Evolutionary conservation across 2,329 filamentous ascomycete species (phyloP).

Genomic region (Aureobasidium pullulans): DNA sequence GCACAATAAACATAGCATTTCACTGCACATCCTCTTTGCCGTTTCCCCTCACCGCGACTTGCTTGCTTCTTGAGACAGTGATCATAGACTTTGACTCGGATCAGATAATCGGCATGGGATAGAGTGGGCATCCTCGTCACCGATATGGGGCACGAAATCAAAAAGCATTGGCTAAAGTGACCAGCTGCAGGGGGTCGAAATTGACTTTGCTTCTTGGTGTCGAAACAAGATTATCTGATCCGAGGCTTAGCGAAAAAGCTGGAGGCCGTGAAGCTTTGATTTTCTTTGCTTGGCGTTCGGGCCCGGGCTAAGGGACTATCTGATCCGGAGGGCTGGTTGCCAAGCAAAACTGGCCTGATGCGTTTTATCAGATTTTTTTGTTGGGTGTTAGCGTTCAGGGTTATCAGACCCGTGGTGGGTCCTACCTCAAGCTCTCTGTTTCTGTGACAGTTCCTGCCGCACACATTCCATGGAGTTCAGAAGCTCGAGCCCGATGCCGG

Average conservation of each 20-base stretch:
- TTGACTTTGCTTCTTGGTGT: neutral
- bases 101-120: neutral
- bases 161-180: neutral
- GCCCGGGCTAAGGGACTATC: neutral
- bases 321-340: neutral
- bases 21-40: too few relatives aligned
- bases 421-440: neutral
- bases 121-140: neutral
- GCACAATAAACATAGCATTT: neutral
- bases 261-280: neutral
- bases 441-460: neutral
- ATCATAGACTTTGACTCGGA: neutral
- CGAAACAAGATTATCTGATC: conserved; percentile 13
- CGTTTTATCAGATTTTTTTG: conserved; percentile 11
- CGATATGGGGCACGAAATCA: neutral
- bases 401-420: conserved; percentile 10
- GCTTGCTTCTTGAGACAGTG: neutral
- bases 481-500: neutral
- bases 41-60: neutral
- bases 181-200: neutral
- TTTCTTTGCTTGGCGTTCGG: too few relatives aligned
- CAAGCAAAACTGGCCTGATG: neutral
- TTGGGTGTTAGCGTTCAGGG: conserved; percentile 1
- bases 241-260: neutral
- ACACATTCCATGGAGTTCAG: neutral